Conservation (phyloP, 2,329 filamentous ascomycete genomes). For the Verticillium isaacii region DNA sequence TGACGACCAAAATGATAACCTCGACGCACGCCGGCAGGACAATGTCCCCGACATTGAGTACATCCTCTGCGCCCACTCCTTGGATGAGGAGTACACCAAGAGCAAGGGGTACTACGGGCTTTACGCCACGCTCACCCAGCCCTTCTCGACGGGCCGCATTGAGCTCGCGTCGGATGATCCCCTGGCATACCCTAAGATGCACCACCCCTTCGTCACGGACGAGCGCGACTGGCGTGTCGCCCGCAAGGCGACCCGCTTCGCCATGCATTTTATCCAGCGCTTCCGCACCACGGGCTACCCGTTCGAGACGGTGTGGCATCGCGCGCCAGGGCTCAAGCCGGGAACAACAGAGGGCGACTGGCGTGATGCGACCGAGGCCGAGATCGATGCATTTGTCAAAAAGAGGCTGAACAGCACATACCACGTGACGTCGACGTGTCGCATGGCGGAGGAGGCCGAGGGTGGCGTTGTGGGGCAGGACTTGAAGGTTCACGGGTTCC, state of each 20-base stretch:
- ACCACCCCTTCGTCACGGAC: conserved; percentile 24
- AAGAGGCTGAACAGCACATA: neutral
- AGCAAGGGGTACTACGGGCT: conserved; percentile 17
- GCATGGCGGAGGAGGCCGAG: conserved; percentile 12
- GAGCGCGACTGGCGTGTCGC: conserved; percentile 19
- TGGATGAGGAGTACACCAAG: conserved; percentile 18
- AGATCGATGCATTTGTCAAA: conserved; percentile 22
- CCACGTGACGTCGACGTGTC: conserved; percentile 10
- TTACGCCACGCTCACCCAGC: conserved; percentile 22
- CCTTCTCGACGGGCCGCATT: conserved; percentile 22
- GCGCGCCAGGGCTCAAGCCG: conserved; percentile 2
- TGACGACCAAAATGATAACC: conserved; percentile 9
- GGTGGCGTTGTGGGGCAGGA: conserved; percentile 11
- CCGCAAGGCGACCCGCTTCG: conserved; percentile 22
- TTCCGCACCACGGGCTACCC: conserved; percentile 22
- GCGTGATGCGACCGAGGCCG: conserved; percentile 19
- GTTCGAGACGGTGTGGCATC: conserved; percentile 3
- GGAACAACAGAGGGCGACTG: conserved; percentile 11
- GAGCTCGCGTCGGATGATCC: conserved; percentile 29
- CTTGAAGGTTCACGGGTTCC: conserved; percentile 12
- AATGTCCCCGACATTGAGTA: conserved; percentile 26
- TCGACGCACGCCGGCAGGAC: conserved; percentile 11
- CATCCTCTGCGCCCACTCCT: conserved; percentile 32
- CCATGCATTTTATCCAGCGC: conserved; percentile 22
- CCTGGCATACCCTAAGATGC: conserved; percentile 21